Evolutionary conservation across 371 early-diverging fungal species (phyloP).

Genomic region (Funneliformis caledonium): DNA sequence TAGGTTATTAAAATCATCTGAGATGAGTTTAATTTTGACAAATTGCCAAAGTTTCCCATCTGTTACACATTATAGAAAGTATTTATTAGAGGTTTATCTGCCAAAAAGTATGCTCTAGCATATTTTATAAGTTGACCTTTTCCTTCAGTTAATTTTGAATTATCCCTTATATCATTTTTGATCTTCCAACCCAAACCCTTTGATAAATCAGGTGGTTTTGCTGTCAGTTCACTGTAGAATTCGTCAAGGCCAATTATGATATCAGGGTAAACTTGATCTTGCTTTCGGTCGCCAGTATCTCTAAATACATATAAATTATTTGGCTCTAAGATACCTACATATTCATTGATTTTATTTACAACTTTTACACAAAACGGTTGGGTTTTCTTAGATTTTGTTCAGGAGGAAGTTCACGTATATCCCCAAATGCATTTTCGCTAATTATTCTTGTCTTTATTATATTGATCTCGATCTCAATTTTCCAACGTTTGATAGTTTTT

Average conservation of each 20-base stretch:
- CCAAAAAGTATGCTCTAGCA: conserved; percentile 18
- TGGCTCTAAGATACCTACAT: not conserved
- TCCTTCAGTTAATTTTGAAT: conserved; percentile 17
- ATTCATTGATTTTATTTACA: conserved; percentile 21
- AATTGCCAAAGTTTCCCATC: conserved; percentile 28
- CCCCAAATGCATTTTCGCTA: not conserved
- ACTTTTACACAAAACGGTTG: conserved; percentile 1
- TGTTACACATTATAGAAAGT: conserved; percentile 22
- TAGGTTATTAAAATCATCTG: not conserved
- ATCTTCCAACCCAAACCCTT: conserved; percentile 31
- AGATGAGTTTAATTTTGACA: conserved; percentile 2
- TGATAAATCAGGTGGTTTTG: conserved; percentile 33
- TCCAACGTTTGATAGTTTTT: not conserved
- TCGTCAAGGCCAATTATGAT: conserved; percentile 17
- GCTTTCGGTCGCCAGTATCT: no score
- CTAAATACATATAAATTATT: no score
- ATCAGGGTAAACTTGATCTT: conserved; percentile 25
- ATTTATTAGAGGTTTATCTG: not conserved
- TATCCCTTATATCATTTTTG: conserved; percentile 8
- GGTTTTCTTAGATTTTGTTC: not conserved
- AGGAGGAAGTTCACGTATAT: not conserved
- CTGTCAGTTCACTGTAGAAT: conserved; percentile 14
- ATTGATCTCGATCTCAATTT: conserved; percentile 12
- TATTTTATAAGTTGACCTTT: conserved; percentile 30
- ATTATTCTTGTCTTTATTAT: not conserved